phyloP scores from a whole-genome alignment of 73 alveolate species.

The Paramecium octaurelia region DNA sequence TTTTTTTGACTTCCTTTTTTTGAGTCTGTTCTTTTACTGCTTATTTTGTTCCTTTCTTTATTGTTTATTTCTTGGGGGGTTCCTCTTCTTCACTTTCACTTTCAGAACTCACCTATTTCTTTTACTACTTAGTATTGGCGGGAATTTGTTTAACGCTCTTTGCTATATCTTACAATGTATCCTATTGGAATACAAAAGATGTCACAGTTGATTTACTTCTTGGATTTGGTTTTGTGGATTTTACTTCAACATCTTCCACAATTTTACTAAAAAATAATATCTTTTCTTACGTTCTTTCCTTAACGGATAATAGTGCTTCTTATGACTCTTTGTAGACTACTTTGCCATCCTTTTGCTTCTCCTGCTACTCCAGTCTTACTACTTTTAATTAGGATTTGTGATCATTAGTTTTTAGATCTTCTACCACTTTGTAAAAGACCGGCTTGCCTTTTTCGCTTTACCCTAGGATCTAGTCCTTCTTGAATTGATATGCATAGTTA shows the following conservation, averaged over 20 bases:
- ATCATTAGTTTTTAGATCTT: slow-evolving; percentile 30
- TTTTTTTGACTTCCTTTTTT: background rate
- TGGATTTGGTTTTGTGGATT: background rate
- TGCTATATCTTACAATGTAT: background rate
- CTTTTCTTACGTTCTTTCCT: background rate
- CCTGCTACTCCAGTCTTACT: background rate
- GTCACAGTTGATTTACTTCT: background rate
- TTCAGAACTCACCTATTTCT: background rate
- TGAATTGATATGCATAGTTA: background rate
- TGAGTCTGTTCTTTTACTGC: background rate
- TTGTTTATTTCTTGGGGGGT: background rate
- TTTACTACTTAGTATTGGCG: background rate
- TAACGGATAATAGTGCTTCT: background rate
- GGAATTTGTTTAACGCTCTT: slow-evolving; percentile 29
- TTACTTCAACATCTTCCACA: slow-evolving; percentile 19
- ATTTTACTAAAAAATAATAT: background rate
- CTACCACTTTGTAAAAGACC: background rate
- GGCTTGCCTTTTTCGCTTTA: background rate
- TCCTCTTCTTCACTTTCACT: background rate
- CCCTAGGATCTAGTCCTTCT: background rate
- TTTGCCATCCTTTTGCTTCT: background rate
- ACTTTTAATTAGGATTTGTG: background rate
- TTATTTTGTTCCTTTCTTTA: background rate
- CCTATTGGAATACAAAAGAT: background rate
- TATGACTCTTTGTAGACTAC: background rate